phyloP scores from a whole-genome alignment of 2,329 filamentous ascomycete species.

The Aspergillus sp. region DNA sequence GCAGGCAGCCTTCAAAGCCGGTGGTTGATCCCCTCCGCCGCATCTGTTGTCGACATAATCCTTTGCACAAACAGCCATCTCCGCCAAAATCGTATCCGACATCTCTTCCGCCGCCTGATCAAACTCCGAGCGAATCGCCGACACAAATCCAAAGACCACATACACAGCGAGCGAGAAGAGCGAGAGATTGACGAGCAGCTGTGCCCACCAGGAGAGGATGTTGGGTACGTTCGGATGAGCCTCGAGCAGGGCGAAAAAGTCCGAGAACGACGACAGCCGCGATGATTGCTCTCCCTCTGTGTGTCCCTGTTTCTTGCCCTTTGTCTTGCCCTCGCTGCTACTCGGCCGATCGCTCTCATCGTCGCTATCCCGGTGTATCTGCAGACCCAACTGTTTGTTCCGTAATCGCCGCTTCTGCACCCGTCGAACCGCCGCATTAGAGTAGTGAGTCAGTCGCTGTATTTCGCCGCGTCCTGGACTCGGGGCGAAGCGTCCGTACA shows the following conservation, averaged over 20 bases:
- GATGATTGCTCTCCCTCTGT: slow-evolving; percentile 29
- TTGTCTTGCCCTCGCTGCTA: slow-evolving; percentile 36
- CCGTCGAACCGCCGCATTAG: slow-evolving; percentile 49
- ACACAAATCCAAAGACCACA: slow-evolving; percentile 70
- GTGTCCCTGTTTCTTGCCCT: slow-evolving; percentile 24
- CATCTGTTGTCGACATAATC: slow-evolving; percentile 80
- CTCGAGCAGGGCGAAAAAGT: slow-evolving; percentile 66
- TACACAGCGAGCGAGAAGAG: slow-evolving; percentile 59
- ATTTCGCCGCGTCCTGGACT: slow-evolving; percentile 70
- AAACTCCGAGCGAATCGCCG: slow-evolving; percentile 75
- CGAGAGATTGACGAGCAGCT: slow-evolving; percentile 59
- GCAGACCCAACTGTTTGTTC: slow-evolving; percentile 51
- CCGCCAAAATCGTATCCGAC: slow-evolving; percentile 69
- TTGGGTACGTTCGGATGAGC: slow-evolving; percentile 68
- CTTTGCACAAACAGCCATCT: slow-evolving; percentile 73
- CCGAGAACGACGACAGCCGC: slow-evolving; percentile 46
- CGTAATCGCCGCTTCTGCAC: slow-evolving; percentile 56
- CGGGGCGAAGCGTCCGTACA: slow-evolving; percentile 50
- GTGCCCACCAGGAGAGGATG: slow-evolving; percentile 69
- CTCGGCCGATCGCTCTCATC: slow-evolving; percentile 48
- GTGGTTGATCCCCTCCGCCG: slow-evolving; percentile 66
- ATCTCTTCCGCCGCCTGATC: slow-evolving; percentile 71
- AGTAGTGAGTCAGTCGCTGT: slow-evolving; percentile 53
- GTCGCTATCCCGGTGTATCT: slow-evolving; percentile 46
- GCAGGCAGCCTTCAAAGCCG: slow-evolving; percentile 74